Evolutionary conservation across 2,329 filamentous ascomycete species (phyloP), one percentile per base, ranked within the genome.

Genomic region (Aspergillus viridinutans): DNA sequence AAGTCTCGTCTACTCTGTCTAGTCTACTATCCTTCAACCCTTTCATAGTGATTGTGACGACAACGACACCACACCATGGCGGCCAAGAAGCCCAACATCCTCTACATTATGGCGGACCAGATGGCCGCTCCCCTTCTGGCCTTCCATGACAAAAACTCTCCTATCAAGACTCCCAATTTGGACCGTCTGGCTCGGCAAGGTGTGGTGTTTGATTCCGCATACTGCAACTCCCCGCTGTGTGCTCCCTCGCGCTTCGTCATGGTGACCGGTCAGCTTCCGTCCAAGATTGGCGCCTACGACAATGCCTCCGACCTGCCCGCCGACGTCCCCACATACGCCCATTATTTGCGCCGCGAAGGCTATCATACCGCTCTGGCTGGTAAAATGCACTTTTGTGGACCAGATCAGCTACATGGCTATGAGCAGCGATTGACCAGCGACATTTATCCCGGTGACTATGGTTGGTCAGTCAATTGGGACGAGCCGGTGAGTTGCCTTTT

Each of bases 91-190:
- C 89, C 89, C 59, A 92, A 92, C 75, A 90, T 93, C 64, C 81
- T 92, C 49, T 96, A 94, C 80, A 95, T 97, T 78, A 96, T 97
- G 92, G 92, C 92, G 54, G 92, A 97, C 76, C 92, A 97, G 79
- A 85, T 97, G 73, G 90, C 92, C 20, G 92, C 92, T 28, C 92
- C 92, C 20, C 83, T 92, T 65, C 85, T 97, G 65, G 93, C 92
- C 79, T 93, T 96, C 80, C 92, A 97, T 80, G 92, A 97, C 74
- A 83, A 87, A 49, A 81, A 88, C 53, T 96, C 92, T 1, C 89
- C 90, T 72, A 96, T 97, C 81, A 90, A 92, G 76, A 97, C 92
- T 1, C 92, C 92, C 50, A 87, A 97, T 76, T 84, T 97, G 58
- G 90, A 97, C 75, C 84, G 85, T 52, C 82, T 97, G 61, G 91